Conservation (phyloP, 192 early-diverging fungal species). For the Coemansia guatemalensis region DNA sequence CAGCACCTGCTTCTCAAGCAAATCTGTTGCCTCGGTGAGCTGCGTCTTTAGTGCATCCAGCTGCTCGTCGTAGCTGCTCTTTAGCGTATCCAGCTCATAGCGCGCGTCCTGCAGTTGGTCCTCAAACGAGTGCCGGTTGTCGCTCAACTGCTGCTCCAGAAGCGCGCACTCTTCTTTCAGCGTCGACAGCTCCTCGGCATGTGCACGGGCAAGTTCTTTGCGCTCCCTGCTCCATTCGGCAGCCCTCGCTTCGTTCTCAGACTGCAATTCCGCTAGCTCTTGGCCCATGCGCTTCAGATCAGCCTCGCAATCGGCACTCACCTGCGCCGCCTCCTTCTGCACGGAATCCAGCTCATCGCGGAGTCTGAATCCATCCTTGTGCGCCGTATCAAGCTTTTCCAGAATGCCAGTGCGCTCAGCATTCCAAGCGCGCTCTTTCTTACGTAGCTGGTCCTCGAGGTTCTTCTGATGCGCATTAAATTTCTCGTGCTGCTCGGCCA, state of each 20-base stretch:
- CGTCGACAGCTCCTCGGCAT: constrained; percentile 20
- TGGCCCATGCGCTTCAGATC: constrained; percentile 29
- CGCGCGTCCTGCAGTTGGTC: constrained; percentile 19
- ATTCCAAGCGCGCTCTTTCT: constrained; percentile 32
- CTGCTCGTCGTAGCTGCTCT: constrained; percentile 9
- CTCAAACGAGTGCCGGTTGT: constrained; percentile 20
- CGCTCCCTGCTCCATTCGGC: constrained; percentile 28
- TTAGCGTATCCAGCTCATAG: constrained; percentile 17
- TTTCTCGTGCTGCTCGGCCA: constrained; percentile 16
- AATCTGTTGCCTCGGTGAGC: constrained; percentile 5
- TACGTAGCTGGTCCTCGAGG: constrained; percentile 19
- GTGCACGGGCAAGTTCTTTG: constrained; percentile 21
- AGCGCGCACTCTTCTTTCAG: constrained; percentile 22
- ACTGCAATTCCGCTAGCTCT: constrained; percentile 23
- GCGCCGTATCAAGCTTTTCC: constrained; percentile 46
- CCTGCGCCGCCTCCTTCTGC: constrained; percentile 33
- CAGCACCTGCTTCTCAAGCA: constrained; percentile 10
- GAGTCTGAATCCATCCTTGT: constrained; percentile 48
- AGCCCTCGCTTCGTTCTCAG: constrained; percentile 6
- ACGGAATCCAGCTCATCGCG: constrained; percentile 39
- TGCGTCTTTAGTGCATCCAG: constrained; percentile 4
- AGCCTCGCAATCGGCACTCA: constrained; percentile 27
- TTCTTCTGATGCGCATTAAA: constrained; percentile 9
- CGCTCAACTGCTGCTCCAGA: constrained; percentile 28
- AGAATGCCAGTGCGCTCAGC: constrained; percentile 32